Evolutionary conservation across 192 early-diverging fungal genomes (phyloP).

Genomic region (Backusella psychrophila): DNA sequence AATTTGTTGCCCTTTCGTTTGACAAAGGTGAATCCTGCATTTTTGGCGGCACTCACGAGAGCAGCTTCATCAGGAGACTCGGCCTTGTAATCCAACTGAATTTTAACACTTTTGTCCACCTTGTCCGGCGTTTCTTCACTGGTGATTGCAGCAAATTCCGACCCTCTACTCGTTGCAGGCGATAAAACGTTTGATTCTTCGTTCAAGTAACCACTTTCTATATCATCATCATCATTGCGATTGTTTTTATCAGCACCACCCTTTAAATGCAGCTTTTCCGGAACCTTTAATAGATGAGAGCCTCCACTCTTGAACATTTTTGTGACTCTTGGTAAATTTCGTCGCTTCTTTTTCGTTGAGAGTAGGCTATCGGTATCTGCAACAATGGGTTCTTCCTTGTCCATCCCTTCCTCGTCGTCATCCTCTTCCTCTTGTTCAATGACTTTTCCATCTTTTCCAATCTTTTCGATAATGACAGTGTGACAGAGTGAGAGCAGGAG

Average conservation of each 20-base stretch:
- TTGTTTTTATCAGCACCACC: neutral
- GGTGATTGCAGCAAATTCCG: conserved; percentile 2
- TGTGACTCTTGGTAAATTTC: neutral
- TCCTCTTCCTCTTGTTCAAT: conserved; percentile 38
- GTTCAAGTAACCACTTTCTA: neutral
- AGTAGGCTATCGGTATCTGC: neutral
- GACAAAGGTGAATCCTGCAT: conserved; percentile 76
- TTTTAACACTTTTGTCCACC: conserved; percentile 33
- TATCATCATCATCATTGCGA: neutral
- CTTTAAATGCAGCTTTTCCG: neutral
- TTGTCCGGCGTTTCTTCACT: conserved; percentile 12
- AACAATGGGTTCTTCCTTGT: neutral
- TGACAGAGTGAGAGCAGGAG: conserved; percentile 89
- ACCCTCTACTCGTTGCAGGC: conserved; percentile 11
- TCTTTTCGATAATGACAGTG: conserved; percentile 83
- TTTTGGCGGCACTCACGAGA: conserved; percentile 74
- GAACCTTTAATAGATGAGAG: neutral
- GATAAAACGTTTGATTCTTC: conserved; percentile 45
- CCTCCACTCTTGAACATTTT: neutral
- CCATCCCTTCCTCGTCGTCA: neutral
- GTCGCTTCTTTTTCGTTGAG: neutral
- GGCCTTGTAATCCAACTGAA: conserved; percentile 57
- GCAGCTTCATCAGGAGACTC: conserved; percentile 87
- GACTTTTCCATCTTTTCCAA: conserved; percentile 46
- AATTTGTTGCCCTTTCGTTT: conserved; percentile 48